Percentiles rank a stretch among this genome's conserved stretches.
Evolutionary conservation across 1,284 basidiomycete species (phyloP).

Genomic region (Trichosporon asahii): DNA sequence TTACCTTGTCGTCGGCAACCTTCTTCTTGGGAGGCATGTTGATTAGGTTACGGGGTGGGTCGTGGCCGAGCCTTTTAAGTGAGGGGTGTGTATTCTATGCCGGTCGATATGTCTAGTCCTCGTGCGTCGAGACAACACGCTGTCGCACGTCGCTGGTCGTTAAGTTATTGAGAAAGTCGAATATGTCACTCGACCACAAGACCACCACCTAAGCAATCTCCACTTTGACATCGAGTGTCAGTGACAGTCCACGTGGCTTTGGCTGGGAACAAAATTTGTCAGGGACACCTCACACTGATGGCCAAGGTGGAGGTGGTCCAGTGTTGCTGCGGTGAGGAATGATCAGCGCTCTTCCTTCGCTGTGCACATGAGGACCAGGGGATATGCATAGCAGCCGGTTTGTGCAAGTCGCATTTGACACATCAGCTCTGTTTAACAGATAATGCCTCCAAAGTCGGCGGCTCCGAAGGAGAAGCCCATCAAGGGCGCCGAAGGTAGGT

Average conservation of each 20-base stretch:
- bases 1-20: conserved; percentile 44
- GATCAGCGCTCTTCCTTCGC: background rate
- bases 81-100: background rate
- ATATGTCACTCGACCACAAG: background rate
- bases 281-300: background rate
- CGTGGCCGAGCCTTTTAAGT: conserved; percentile 5
- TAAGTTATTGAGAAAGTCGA: background rate
- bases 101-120: background rate
- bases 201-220: background rate
- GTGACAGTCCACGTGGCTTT: conserved; percentile 3
- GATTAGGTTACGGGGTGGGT: conserved; percentile 15
- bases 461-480: conserved; percentile 67
- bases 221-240: background rate
- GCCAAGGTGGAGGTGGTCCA: conserved; percentile 4
- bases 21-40: conserved; percentile 47
- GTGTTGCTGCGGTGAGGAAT: background rate
- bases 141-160: conserved; percentile 3
- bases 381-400: background rate
- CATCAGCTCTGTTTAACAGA: background rate
- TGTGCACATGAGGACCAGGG: background rate
- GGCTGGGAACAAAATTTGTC: background rate
- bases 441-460: conserved; percentile 57
- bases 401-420: background rate
- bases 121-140: background rate
- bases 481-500: conserved; percentile 50